Evolutionary conservation across 345 rosid genomes (phyloP).

Genomic region (Gossypium raimondii): DNA sequence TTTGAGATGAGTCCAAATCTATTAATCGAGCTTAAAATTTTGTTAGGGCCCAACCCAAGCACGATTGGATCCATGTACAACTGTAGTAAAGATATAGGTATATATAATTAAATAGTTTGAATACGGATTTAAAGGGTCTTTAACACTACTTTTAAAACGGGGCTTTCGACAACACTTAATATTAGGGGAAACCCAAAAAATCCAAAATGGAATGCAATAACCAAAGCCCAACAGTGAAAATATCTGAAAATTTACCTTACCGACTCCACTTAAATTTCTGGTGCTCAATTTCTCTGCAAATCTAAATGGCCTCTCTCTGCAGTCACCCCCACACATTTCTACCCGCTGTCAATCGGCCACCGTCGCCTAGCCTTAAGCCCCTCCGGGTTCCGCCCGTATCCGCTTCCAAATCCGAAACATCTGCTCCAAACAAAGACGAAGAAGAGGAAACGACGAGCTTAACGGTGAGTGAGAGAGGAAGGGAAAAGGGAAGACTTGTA

Average conservation of each 20-base stretch:
- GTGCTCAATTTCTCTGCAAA: neutral
- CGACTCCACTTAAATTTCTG: neutral
- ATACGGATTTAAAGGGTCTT: too few species aligned
- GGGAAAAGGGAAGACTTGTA: conserved; percentile 28
- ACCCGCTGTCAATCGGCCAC: conserved; percentile 26
- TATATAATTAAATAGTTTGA: too few species aligned
- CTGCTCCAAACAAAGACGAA: neutral
- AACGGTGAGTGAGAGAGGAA: conserved; percentile 19
- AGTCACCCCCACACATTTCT: conserved; percentile 26
- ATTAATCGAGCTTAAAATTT: too few species aligned
- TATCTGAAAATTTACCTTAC: neutral
- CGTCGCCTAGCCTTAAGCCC: neutral
- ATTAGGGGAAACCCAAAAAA: too few species aligned
- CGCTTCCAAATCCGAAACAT: conserved; percentile 18
- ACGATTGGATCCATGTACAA: rapidly evolving
- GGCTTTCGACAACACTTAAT: too few species aligned
- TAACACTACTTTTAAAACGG: too few species aligned
- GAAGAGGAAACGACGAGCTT: conserved; percentile 1
- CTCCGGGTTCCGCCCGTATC: conserved; percentile 12
- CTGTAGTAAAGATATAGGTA: too few species aligned
- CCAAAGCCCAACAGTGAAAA: neutral
- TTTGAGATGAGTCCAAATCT: rapidly evolving
- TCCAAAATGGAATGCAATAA: too few species aligned
- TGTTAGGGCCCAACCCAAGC: rapidly evolving
- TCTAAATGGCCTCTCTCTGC: conserved; percentile 36